phyloP scores from a whole-genome alignment of 2,329 filamentous ascomycete genomes.

The Trichophyton verrucosum region DNA sequence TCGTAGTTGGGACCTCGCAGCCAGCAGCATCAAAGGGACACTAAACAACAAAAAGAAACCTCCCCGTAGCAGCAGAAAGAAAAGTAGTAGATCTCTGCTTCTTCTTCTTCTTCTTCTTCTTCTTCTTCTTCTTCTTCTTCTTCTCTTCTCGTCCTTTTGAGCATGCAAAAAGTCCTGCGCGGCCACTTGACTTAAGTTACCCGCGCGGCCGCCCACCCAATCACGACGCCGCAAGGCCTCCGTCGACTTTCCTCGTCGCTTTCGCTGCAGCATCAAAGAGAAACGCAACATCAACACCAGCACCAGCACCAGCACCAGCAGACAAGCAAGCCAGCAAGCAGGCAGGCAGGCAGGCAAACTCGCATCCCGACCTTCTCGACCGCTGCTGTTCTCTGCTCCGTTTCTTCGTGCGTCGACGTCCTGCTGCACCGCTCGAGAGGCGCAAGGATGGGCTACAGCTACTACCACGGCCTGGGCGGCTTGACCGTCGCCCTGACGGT shows the following conservation, averaged over 20 bases:
- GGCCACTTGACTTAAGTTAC: neutral
- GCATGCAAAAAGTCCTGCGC: too few relatives aligned
- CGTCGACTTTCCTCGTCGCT: neutral
- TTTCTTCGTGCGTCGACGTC: neutral
- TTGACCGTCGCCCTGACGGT: slow-evolving; percentile 56
- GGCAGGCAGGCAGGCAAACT: too few relatives aligned
- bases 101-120: too few relatives aligned
- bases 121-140: too few relatives aligned
- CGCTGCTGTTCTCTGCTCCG: neutral
- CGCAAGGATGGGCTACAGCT: slow-evolving; percentile 50
- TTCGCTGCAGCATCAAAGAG: neutral
- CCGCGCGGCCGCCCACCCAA: neutral
- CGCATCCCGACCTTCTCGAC: too few relatives aligned
- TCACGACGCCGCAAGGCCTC: neutral
- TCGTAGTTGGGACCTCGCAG: slow-evolving; percentile 6
- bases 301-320: too few relatives aligned
- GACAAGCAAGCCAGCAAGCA: too few relatives aligned
- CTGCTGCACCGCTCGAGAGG: neutral
- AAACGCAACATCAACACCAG: neutral
- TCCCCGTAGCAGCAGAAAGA: neutral
- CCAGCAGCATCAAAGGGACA: neutral
- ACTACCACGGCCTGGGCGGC: slow-evolving; percentile 55
- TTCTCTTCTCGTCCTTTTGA: too few relatives aligned
- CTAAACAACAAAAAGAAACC: neutral
- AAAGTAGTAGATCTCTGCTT: too few relatives aligned